A percentile compares a stretch with the other conserved stretches of the same genome.
Conservation (phyloP, 1,139 yeast genomes). For the Geotrichum macrosporum region DNA sequence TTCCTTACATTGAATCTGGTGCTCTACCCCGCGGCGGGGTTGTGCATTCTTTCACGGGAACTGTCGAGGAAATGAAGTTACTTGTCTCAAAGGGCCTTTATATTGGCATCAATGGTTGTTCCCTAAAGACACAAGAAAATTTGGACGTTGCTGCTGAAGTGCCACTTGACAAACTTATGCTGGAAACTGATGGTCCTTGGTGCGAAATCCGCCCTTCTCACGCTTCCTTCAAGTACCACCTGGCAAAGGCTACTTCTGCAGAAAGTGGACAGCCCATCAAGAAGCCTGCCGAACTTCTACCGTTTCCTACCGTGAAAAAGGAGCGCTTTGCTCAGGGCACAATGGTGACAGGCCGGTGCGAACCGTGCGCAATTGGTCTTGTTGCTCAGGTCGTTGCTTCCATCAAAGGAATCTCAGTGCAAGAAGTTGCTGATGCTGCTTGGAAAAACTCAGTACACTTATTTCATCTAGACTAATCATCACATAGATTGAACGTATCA, state of each 20-base stretch:
- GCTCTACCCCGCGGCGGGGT: conserved; percentile 52
- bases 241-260: conserved; percentile 42
- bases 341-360: conserved; percentile 79
- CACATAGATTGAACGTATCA: conserved; percentile 12
- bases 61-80: conserved; percentile 52
- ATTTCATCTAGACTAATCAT: conserved; percentile 50
- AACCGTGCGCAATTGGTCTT: conserved; percentile 78
- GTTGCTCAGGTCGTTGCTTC: conserved; percentile 76
- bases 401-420: conserved; percentile 49
- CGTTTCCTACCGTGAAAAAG: conserved; percentile 61
- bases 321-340: conserved; percentile 50
- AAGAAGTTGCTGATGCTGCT: conserved; percentile 54
- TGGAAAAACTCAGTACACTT: conserved; percentile 60
- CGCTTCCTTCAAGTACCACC: conserved; percentile 56
- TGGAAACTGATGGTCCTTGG: conserved; percentile 99
- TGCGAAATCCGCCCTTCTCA: conserved; percentile 87
- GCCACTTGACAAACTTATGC: conserved; percentile 65
- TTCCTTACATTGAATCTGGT: conserved; percentile 50
- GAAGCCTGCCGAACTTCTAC: conserved; percentile 40
- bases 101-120: conserved; percentile 89
- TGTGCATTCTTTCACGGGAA: conserved; percentile 92
- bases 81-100: conserved; percentile 58
- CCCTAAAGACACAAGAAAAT: conserved; percentile 73
- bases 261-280: conserved; percentile 32
- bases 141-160: conserved; percentile 58